Percentiles rank a stretch among this genome's conserved stretches.
Evolutionary conservation across 345 rosid genomes (phyloP).

Genomic region (Hibiscus trionum): DNA sequence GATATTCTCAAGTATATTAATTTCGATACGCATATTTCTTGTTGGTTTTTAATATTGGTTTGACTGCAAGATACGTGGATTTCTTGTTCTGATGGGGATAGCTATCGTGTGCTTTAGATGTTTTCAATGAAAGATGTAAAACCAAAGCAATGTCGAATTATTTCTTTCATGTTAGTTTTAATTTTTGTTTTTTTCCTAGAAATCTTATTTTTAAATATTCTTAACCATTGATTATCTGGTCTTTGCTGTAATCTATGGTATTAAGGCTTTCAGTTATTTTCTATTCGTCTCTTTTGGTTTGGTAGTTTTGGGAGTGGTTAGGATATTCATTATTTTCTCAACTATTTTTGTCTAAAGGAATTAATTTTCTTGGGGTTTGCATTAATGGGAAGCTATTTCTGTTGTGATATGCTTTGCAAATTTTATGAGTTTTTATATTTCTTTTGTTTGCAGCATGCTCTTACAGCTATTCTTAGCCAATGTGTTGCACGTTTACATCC

Average conservation of each 20-base stretch:
- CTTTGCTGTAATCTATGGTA: neutral
- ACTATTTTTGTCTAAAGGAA: neutral
- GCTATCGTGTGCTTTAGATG: neutral
- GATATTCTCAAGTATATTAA: neutral
- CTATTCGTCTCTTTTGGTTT: neutral
- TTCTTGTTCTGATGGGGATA: neutral
- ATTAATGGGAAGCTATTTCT: too few relatives aligned
- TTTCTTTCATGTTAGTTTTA: neutral
- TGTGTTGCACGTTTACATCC: neutral
- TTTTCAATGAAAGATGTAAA: neutral
- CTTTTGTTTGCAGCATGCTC: neutral
- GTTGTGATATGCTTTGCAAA: neutral
- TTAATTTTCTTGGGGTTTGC: too few relatives aligned
- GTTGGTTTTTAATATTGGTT: neutral
- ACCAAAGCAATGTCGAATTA: neutral
- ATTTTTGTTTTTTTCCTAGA: neutral
- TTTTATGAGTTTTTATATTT: neutral
- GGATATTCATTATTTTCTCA: neutral
- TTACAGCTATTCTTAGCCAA: neutral
- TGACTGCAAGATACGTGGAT: neutral
- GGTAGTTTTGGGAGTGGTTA: neutral
- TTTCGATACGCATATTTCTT: neutral
- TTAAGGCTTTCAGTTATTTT: neutral
- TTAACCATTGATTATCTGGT: neutral
- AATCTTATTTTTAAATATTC: neutral